Base-by-base conservation (phyloP, 2,329 filamentous ascomycete species). In the Venturia asperata region DNA sequence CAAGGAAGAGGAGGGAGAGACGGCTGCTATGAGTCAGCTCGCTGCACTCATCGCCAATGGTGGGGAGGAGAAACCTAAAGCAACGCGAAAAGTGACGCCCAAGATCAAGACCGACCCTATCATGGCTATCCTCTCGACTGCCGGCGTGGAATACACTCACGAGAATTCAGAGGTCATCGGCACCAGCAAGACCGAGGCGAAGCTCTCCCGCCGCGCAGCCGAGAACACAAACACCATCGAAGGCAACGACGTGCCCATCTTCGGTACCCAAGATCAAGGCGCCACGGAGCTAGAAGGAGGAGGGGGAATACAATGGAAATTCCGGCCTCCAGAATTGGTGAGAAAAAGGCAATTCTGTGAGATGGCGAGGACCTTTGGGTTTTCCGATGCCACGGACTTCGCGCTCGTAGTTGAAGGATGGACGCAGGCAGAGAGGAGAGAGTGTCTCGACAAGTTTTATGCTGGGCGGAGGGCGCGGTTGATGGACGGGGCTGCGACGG, bases 141-240 rank as follows among this genome's bases (percentile, higher is more conserved):
- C 90, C 0, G 94, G 94, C 1, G 92, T 99, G 0, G 87, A 94
- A 72, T 99, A 99, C 74, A 96, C 92, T 0, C 94, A 99, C 72
- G 90, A 97, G 70, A 99, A 99, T 73, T 91, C 90, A 1, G 92
- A 99, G 76, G 92, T 99, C 17, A 85, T 99, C 65, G 94, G 94
- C 13, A 88, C 91, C 0, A 94, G 89, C n/a, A 91, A 89, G 70
- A 84, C 97, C n/a, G 94, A 99, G 77, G 88, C 90, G 68, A 85
- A 88, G 66, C 83, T 99, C 5, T 92, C 89, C 58, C 87, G 87
- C 24, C 86, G 85, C 52, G 94, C 93, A 5, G 86, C 88, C 71
- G 81, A 87, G 71, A 79, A 80, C 0, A 81, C 80, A 81, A 58
- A 64, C 45, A 63, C 60, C n/a, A 45, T 47, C n/a, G 47, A 64